Evolutionary conservation across 2,329 filamentous ascomycete genomes (phyloP), one percentile per base, ranked within the genome.

Genomic region (Stenocarpella maydis): DNA sequence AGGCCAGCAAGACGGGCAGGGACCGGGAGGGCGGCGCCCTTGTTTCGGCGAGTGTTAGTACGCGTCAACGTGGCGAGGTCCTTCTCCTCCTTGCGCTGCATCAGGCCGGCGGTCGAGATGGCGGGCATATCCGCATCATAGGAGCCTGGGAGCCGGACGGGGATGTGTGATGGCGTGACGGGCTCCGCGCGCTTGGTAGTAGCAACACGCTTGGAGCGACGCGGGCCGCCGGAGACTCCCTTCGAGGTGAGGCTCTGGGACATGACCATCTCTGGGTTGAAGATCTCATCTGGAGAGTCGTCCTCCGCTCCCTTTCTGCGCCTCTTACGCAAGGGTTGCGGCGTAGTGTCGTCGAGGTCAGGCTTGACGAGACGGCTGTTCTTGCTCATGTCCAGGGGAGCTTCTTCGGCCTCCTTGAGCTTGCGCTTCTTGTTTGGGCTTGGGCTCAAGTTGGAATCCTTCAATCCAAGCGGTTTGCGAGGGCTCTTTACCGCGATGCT

Each of bases 41-140:
- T 84, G 70, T 85, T 85, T 72, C 82, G 82, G 34, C 81, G 77
- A 1, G 83, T 85, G 70, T 85, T 85, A 63, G 78, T 75, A 4
- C 79, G 74, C 1, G 83, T 85, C 50, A 83, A 69, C 2, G 79
- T 76, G 0, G 81, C 81, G 10, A 84, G 72, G 54, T 84, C 80
- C 73, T 82, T 82, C 50, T 83, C 82, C 17, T 77, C 78, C 69
- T 72, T 80, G 54, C 79, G 77, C 47, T 75, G 72, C 37, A 72
- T 72, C n/a, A 71, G 28, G n/a, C 72, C 70, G 6, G 58, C 67
- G 14, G 69, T 71, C 19, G 69, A 71, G 9, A 71, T 54, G 3
- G 68, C 67, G 19, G 74, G 66, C 24, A 70, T 47, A 65, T 69
- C 70, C n/a, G 71, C 71, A 19, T 77, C 77, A 12, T 75, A 74